Evolutionary conservation across 2,329 filamentous ascomycete genomes (phyloP), one percentile per base, ranked within the genome.

Genomic region (Decorospora gaudefroyi): DNA sequence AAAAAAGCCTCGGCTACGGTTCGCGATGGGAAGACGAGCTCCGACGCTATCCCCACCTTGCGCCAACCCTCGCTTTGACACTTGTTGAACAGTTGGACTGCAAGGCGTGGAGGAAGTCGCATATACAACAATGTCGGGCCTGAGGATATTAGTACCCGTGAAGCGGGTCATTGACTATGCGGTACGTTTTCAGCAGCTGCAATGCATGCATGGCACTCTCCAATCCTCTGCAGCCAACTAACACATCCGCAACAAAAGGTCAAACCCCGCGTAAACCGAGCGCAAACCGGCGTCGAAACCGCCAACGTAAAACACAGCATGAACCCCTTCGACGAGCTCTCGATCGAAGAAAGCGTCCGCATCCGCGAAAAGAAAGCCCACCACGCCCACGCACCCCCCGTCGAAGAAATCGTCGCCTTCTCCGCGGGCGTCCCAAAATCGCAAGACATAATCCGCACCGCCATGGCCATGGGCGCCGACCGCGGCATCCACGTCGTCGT

Each of bases 321-420:
- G 83, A 99, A 97, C 80, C 93, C 93, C 13, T 99, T 99, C 76
- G 93, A 99, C 78, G 93, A 99, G 74, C 88, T 99, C 66, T 95
- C 90, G 29, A 85, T 99, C 72, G 93, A 99, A 76, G 93, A 97
- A 77, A 89, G 91, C 37, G 88, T 96, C 37, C 90, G 89, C 27
- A 87, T 99, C 68, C 91, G 93, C 72, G 92, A 97, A 73, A 87
- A 88, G 78, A 66, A 67, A 45, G 38, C 49, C 54, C 85, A 86
- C 63, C 37, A 62, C 43, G 13, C 55, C 12, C 44, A 42, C 23
- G 54, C 54, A 9, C 54, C 54, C 17, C 32, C 51, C 15, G 91
- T 99, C 51, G 86, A 90, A 59, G 90, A 96, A 71, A 97, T 99
- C 67, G 85, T 93, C 69, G 85, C 89, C 61, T 84, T 97, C 72